These are phyloP conservation scores for Penicillium fuscoglaucum DNA, from an alignment of 2,329 filamentous ascomycete species.

Conservation along the genomic window DNA sequence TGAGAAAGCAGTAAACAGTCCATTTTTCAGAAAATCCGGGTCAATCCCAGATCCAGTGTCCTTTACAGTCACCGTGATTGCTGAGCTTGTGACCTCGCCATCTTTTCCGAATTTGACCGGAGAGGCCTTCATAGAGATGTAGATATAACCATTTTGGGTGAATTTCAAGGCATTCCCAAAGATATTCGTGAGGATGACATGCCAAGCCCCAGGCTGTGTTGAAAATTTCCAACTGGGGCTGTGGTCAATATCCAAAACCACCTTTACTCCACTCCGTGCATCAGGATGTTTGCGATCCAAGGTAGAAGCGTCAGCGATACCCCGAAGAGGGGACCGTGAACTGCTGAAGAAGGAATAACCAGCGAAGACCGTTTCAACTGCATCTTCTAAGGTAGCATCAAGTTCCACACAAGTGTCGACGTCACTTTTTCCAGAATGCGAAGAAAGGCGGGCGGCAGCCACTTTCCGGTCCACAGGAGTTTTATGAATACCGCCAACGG, in stretches of 20 bases:
- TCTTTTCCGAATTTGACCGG: background rate
- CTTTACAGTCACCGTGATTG: slow-evolving; percentile 26
- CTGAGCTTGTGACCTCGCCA: slow-evolving; percentile 3
- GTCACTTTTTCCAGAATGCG: background rate
- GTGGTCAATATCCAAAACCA: slow-evolving; percentile 17
- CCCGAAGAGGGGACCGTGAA: background rate
- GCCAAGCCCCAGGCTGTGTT: slow-evolving; percentile 14
- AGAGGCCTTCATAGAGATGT: slow-evolving; percentile 10
- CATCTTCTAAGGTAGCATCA: slow-evolving; percentile 14
- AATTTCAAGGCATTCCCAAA: slow-evolving; percentile 23
- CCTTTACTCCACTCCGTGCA: background rate
- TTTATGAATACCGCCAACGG: background rate
- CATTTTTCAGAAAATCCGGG: slow-evolving; percentile 24
- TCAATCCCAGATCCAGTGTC: slow-evolving; percentile 37
- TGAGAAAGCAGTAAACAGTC: slow-evolving; percentile 57
- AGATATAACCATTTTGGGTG: slow-evolving; percentile 11
- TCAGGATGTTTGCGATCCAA: background rate
- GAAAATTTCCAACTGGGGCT: slow-evolving; percentile 12
- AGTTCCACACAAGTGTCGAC: slow-evolving; percentile 13
- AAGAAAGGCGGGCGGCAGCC: background rate
- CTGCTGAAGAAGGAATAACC: slow-evolving; percentile 13
- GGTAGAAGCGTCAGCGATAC: background rate
- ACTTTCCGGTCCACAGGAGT: background rate
- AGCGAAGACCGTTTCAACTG: slow-evolving; percentile 18
- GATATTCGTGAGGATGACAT: slow-evolving; percentile 18